Evolutionary conservation across 2,329 filamentous ascomycete genomes (phyloP).

Genomic region (Apiospora malaysiana): DNA sequence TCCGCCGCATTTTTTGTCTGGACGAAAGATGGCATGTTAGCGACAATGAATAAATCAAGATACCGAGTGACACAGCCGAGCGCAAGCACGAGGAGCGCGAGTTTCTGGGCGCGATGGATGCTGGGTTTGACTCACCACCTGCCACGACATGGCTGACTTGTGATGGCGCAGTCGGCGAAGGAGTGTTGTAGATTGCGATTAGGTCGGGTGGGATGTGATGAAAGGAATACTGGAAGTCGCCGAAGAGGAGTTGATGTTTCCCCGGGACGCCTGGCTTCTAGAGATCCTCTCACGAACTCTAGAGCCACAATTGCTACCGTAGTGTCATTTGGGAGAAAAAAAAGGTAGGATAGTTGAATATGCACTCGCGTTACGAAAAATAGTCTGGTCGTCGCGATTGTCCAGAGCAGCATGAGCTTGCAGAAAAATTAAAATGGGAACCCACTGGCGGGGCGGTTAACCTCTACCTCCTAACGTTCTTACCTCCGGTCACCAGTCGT

Average conservation of each 20-base stretch:
- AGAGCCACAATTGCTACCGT: conserved; percentile 76
- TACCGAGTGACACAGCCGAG: conserved; percentile 18
- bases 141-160: conserved; percentile 34
- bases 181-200: conserved; percentile 9
- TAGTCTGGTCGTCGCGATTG: conserved; percentile 17
- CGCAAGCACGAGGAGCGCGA: conserved; percentile 23
- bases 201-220: conserved; percentile 7
- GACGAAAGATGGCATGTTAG: conserved; percentile 33
- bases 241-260: conserved; percentile 48
- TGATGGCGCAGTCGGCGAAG: conserved; percentile 21
- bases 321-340: conserved; percentile 57
- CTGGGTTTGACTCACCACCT: conserved; percentile 37
- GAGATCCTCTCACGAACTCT: conserved; percentile 80
- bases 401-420: conserved; percentile 6
- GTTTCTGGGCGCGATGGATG: conserved; percentile 24
- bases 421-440: conserved; percentile 8
- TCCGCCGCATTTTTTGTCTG: conserved; percentile 79
- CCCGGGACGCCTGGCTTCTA: conserved; percentile 60
- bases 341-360: conserved; percentile 18
- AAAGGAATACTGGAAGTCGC: conserved; percentile 25
- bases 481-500: background rate
- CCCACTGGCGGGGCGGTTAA: background rate
- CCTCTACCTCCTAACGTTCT: background rate
- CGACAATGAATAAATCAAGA: conserved; percentile 8
- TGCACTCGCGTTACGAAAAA: conserved; percentile 19